phyloP scores from a whole-genome alignment of 768 basidiomycete species.

The Mycena amicta region DNA sequence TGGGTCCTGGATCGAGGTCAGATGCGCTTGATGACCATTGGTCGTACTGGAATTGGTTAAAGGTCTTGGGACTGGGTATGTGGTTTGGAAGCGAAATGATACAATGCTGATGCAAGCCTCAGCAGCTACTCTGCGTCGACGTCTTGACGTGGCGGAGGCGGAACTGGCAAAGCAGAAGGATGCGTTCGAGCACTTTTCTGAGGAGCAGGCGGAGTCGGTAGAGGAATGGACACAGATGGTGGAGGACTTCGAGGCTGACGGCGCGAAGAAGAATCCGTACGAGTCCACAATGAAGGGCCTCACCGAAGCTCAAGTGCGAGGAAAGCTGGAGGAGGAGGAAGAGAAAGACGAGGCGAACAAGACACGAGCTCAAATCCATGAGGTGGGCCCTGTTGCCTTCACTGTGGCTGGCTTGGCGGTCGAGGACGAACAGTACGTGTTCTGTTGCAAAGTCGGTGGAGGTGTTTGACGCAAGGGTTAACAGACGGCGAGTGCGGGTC shows the following conservation, averaged over 20 bases:
- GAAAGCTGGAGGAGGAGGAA: constrained; percentile 2
- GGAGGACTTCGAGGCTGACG: constrained; percentile 3
- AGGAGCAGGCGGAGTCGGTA: not conserved
- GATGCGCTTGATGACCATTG: constrained; percentile 33
- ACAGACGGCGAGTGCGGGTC: constrained; percentile 2
- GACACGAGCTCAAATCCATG: not conserved
- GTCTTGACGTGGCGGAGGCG: not conserved
- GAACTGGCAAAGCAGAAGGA: not conserved
- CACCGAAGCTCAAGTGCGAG: too few relatives aligned
- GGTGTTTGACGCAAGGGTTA: not conserved
- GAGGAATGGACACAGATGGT: constrained; percentile 4
- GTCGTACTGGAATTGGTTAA: constrained; percentile 31
- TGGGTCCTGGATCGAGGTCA: constrained; percentile 33
- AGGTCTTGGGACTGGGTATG: constrained; percentile 27
- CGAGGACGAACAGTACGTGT: constrained; percentile 3
- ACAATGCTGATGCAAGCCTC: too few relatives aligned
- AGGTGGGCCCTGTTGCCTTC: not conserved
- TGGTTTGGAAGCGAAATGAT: too few relatives aligned
- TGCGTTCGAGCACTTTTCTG: constrained; percentile 2
- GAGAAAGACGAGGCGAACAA: not conserved
- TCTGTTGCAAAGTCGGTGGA: not conserved
- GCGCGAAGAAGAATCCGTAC: not conserved
- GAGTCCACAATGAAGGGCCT: not conserved
- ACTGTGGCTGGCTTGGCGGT: not conserved
- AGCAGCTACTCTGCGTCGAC: not conserved